Conservation (phyloP, 495 filamentous ascomycete genomes). For the Aspergillus sclerotioniger region DNA sequence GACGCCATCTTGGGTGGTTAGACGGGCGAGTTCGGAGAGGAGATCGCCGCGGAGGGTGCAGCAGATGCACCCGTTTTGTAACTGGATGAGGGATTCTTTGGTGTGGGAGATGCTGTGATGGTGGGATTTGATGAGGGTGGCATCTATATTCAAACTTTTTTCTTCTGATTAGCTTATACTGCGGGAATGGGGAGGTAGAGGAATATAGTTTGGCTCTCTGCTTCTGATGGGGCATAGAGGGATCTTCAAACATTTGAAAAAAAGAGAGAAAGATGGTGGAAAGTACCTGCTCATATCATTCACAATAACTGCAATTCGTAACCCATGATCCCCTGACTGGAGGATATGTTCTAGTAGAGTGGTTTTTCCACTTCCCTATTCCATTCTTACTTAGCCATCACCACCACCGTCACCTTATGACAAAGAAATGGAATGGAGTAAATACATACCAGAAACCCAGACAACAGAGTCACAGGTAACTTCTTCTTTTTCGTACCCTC, state of each 20-base stretch:
- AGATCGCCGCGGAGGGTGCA: slow-evolving; percentile 60
- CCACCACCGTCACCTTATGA: background rate
- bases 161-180: too few relatives aligned
- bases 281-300: slow-evolving; percentile 54
- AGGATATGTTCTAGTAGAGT: slow-evolving; percentile 58
- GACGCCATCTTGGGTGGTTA: slow-evolving; percentile 48
- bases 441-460: slow-evolving; percentile 43
- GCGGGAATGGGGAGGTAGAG: too few relatives aligned
- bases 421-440: background rate
- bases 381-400: too few relatives aligned
- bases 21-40: slow-evolving; percentile 49
- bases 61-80: slow-evolving; percentile 64
- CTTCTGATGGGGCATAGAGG: too few relatives aligned
- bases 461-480: slow-evolving; percentile 47
- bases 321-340: slow-evolving; percentile 49
- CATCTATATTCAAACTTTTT: slow-evolving; percentile 53
- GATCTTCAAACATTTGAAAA: too few relatives aligned
- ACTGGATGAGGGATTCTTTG: slow-evolving; percentile 56
- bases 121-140: slow-evolving; percentile 42
- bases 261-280: background rate
- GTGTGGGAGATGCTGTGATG: slow-evolving; percentile 50
- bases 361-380: slow-evolving; percentile 54
- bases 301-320: slow-evolving; percentile 55
- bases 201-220: too few relatives aligned
- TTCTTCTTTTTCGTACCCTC: slow-evolving; percentile 18